These are phyloP conservation scores for Septoria linicola DNA, from an alignment of 2,329 filamentous ascomycete genomes.

Conservation along the genomic window DNA sequence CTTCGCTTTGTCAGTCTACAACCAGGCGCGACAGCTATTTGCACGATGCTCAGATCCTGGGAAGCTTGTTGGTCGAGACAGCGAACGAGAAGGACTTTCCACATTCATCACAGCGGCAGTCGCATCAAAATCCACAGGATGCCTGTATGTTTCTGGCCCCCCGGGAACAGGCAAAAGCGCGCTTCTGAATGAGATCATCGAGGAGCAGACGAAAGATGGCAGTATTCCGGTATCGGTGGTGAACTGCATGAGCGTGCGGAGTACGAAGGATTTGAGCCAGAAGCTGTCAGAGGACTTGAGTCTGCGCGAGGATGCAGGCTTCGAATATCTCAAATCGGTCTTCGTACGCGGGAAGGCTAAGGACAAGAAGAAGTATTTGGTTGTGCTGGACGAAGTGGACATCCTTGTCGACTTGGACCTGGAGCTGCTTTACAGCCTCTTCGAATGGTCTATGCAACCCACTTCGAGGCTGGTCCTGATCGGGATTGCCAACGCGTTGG, in stretches of 20 bases:
- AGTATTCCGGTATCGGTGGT: slow-evolving; percentile 71
- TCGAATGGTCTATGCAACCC: slow-evolving; percentile 88
- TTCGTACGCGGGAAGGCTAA: slow-evolving; percentile 63
- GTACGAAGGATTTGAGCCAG: slow-evolving; percentile 78
- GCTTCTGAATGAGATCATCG: slow-evolving; percentile 77
- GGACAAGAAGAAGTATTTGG: slow-evolving; percentile 64
- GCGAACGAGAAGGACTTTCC: slow-evolving; percentile 63
- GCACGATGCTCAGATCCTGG: slow-evolving; percentile 73
- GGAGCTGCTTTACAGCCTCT: slow-evolving; percentile 87
- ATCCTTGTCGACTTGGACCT: slow-evolving; percentile 85
- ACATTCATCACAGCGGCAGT: slow-evolving; percentile 67
- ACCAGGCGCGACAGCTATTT: slow-evolving; percentile 83
- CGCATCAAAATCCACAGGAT: slow-evolving; percentile 65
- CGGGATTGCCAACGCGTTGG: slow-evolving; percentile 93
- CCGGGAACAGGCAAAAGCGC: slow-evolving; percentile 97
- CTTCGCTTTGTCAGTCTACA: slow-evolving; percentile 72
- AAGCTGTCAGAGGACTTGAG: slow-evolving; percentile 71
- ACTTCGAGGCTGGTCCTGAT: slow-evolving; percentile 78
- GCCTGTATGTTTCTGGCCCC: slow-evolving; percentile 91
- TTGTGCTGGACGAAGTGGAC: slow-evolving; percentile 93
- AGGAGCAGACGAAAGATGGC: slow-evolving; percentile 53
- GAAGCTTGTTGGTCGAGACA: slow-evolving; percentile 74
- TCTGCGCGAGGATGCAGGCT: slow-evolving; percentile 62
- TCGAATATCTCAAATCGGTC: slow-evolving; percentile 65
- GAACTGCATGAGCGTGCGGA: slow-evolving; percentile 97